Base-by-base conservation (phyloP, 2,329 filamentous ascomycete genomes). In the Ambrosiella xylebori region DNA sequence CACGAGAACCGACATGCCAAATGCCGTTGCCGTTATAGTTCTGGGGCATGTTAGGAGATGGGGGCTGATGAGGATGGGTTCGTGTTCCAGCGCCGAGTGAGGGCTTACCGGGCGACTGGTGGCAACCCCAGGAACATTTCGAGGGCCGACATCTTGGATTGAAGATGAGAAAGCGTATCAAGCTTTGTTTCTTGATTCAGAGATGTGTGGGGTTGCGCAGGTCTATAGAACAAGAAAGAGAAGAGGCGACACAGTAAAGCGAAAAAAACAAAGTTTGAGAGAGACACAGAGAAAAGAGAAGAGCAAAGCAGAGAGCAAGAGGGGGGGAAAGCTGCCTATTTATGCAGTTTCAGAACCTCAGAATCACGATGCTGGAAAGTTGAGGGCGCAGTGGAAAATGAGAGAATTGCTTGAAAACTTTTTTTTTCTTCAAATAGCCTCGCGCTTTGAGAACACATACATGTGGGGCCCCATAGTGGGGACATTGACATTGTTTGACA, bases 11-110 rank as follows among this genome's bases (percentile, higher is more conserved):
- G 85, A 88, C 51, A 82, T 73, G 58, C 75, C 66, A 62, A 86
- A 75, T 55, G 81, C 75, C 58, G 76, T 72, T 61, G 81, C 78
- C 65, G 82, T 80, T 61, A 87, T 70, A 61, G 81, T 86, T 72
- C 85, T 88, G 69, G n/a, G 47, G 53, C 41, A 36, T 53, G 58
- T 57, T 59, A 59, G 58, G 54, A 63, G 27, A 27, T 27, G 27
- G 3, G 66, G 64, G 19, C 58, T 7, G 39, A 17, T 53, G 44
- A 17, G 15, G 50, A 27, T 51, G 47, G 15, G 27, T 11, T 51
- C 9, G 6, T 11, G 12, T n/a, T 19, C 13, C 47, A 51, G 47
- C 17, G 47, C n/a, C 50, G 13, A 51, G 38, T 27, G 27, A 38
- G 39, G 38, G 59, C 70, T 65, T 67, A 74, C 72, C 72, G 71